Evolutionary conservation across 208 protist species (phyloP), one percentile per base, ranked within the genome.

Genomic region (Naegleria gruberi): DNA sequence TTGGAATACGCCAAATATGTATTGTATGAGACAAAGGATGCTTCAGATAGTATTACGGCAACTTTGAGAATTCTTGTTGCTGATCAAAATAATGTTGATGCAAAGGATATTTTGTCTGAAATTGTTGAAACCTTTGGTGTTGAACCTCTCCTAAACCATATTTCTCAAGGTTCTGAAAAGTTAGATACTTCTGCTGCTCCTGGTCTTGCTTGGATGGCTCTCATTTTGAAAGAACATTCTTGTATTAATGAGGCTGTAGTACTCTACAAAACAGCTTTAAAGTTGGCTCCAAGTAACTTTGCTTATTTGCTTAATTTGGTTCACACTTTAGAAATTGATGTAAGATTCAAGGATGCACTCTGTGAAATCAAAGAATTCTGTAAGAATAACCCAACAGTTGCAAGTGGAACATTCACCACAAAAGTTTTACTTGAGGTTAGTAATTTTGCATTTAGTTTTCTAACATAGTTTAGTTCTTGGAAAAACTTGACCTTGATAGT

Each of bases 1-100:
- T 44, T 87, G 26, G 83, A 87, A 41, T 87, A 87, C 55, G 83
- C 43, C 26, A 37, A 19, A 23, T 55, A 87, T 55, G 23, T 87
- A 23, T 41, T 65, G 3, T 40, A 30, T 10, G 43, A 65, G 23
- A 10, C 6, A 65, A 47, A 34, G 7, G 45, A 88, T 43, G 17
- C 41, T 65, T 19, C 30, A 30, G 84, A 88, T 37, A 30, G n/a
- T 17, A 26, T 88, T 10, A 65, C 23, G 8, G 45, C 46, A 23
- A 30, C 65, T 4, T 30, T 88, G 10, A 1, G 43, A 40, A 8
- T 34, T 42, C 30, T 88, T 30, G 84, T 86, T 37, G 12, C n/a
- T 43, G 30, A 65, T 65, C 5, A 65, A 65, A n/a, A 88, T 43
- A 88, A 88, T 42, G 42, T 43, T 42, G 1, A 7, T 19, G 45